Conservation (phyloP, 2,329 filamentous ascomycete genomes). For the Scedosporium minutisporum region DNA sequence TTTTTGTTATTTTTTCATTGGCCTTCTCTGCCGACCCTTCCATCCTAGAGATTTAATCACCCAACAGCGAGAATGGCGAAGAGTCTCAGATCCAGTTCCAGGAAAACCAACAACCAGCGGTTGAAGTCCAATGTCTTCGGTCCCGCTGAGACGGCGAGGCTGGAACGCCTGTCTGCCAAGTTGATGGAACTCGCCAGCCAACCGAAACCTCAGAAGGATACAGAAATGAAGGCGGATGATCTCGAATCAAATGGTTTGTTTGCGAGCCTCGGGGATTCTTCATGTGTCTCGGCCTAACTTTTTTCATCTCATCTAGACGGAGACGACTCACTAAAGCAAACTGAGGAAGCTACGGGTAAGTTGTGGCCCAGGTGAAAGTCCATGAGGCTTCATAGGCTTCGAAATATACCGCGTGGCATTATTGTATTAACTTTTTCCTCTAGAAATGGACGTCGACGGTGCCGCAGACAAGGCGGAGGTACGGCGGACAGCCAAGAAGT, state of each 20-base stretch:
- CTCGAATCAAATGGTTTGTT: constrained; percentile 16
- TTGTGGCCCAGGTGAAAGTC: neutral
- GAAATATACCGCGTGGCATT: neutral
- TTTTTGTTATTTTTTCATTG: no score
- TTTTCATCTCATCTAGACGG: neutral
- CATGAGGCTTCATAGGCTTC: neutral
- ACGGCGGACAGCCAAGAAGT: constrained; percentile 30
- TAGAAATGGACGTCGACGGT: constrained; percentile 49
- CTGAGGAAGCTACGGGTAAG: neutral
- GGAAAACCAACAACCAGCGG: constrained; percentile 74
- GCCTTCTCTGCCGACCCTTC: no score
- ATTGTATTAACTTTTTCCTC: neutral
- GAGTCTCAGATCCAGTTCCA: constrained; percentile 66
- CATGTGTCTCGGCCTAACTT: neutral
- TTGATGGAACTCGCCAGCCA: constrained; percentile 70
- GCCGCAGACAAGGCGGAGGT: constrained; percentile 27
- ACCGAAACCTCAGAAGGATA: constrained; percentile 53
- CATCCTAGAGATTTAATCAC: no score
- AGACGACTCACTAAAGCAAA: neutral
- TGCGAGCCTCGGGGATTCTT: neutral
- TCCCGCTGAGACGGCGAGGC: constrained; percentile 68
- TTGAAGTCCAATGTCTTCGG: constrained; percentile 77
- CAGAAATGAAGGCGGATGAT: constrained; percentile 39
- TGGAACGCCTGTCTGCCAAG: constrained; percentile 76
- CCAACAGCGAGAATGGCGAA: constrained; percentile 63